Conservation (phyloP, 108 stramenopile species). For the Cyclotella choctawhatcheeana region DNA sequence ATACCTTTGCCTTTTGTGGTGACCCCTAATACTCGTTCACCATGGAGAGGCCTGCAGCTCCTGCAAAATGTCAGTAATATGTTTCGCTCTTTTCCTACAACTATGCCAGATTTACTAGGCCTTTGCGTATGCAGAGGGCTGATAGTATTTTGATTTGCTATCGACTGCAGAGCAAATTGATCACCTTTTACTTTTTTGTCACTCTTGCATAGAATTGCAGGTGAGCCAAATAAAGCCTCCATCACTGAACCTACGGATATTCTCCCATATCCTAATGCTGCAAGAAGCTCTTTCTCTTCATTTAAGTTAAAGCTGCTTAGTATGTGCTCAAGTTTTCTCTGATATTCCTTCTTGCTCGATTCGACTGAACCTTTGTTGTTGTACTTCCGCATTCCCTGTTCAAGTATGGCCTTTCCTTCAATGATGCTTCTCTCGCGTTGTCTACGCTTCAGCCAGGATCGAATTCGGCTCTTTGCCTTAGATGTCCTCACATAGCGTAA, state of each 20-base stretch:
- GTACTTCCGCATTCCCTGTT: slow-evolving; percentile 26
- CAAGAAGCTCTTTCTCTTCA: slow-evolving; percentile 22
- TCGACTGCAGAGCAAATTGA: not conserved
- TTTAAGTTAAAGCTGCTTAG: slow-evolving; percentile 16
- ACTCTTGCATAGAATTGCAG: slow-evolving; percentile 5
- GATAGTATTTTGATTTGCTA: not conserved
- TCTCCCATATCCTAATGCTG: slow-evolving; percentile 31
- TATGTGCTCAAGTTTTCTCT: slow-evolving; percentile 22
- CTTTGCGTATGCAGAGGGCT: not conserved
- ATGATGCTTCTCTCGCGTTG: slow-evolving; percentile 24
- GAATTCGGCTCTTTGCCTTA: slow-evolving; percentile 35
- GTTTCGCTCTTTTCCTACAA: slow-evolving; percentile 39
- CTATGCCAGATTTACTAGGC: slow-evolving; percentile 16
- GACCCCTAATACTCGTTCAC: slow-evolving; percentile 25
- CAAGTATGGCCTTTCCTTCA: slow-evolving; percentile 17
- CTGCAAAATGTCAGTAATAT: slow-evolving; percentile 28
- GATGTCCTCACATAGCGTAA: slow-evolving; percentile 28
- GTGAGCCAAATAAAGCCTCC: slow-evolving; percentile 31
- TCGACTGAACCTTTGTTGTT: not conserved
- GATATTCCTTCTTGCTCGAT: slow-evolving; percentile 23
- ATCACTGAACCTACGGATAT: slow-evolving; percentile 29
- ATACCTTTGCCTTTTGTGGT: slow-evolving; percentile 28
- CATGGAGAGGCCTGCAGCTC: slow-evolving; percentile 23
- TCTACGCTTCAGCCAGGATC: slow-evolving; percentile 29
- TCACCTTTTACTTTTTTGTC: slow-evolving; percentile 22